phyloP scores from a whole-genome alignment of 495 filamentous ascomycete genomes.

The Lophiotrema nucula region DNA sequence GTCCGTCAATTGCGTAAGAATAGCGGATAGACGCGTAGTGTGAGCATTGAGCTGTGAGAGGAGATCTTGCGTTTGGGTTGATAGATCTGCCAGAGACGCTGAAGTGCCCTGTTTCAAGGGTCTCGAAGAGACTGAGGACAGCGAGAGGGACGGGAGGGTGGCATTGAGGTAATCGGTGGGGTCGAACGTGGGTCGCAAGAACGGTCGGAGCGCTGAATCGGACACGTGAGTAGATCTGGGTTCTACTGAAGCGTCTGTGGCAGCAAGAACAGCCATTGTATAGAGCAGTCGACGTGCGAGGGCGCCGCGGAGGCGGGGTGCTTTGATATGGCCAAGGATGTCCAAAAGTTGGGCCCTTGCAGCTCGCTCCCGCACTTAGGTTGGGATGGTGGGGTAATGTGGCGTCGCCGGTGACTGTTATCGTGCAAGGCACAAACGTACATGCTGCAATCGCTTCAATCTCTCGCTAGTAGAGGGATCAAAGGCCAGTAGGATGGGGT shows the following conservation, averaged over 20 bases:
- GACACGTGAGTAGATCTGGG: constrained; percentile 50
- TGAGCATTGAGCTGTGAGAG: constrained; percentile 86
- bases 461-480: no score
- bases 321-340: neutral
- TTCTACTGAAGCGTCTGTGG: neutral
- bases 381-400: no score
- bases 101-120: constrained; percentile 42
- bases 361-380: constrained; percentile 9
- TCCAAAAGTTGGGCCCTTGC: neutral
- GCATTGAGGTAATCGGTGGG: constrained; percentile 78
- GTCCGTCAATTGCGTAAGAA: constrained; percentile 84
- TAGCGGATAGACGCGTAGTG: constrained; percentile 76
- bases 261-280: constrained; percentile 24
- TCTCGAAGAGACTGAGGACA: constrained; percentile 39
- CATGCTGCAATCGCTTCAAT: no score
- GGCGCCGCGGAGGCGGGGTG: no score
- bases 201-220: constrained; percentile 63
- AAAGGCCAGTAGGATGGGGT: no score
- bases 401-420: no score
- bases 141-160: constrained; percentile 63
- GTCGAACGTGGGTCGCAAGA: constrained; percentile 73
- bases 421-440: no score
- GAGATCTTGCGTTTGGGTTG: constrained; percentile 75
- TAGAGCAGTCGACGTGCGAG: no score
- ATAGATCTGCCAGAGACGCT: constrained; percentile 71